Base-by-base conservation (phyloP, 2,329 filamentous ascomycete genomes). In the Macrophomina pseudophaseolina region DNA sequence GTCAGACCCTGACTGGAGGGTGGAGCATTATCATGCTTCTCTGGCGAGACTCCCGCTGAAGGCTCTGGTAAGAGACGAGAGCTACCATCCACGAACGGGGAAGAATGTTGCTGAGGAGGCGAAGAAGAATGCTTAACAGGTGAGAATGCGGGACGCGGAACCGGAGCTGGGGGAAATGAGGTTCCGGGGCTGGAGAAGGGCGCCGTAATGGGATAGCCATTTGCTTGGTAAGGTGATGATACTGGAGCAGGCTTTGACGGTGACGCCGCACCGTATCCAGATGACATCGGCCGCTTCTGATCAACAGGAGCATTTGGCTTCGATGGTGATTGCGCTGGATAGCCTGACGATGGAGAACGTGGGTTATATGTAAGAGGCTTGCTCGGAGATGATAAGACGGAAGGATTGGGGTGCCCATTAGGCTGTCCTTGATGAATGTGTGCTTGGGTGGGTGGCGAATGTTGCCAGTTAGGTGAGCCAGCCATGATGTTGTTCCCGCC, bases 161-260 rank as follows among this genome's bases (percentile, higher is more conserved):
- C 65, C 73, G 46, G 54, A 5, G 64, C 51, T 7, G 76, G 77
- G 73, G 72, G 85, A 77, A 75, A 81, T 73, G 73, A 86, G 76
- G 66, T 84, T 77, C 76, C 85, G 72, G 65, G 84, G 81, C 74
- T 77, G 18, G 69, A 67, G 69, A 77, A 76, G 54, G 76, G 73
- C 69, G 75, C 75, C 14, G 70, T 68, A 23, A 70, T 73, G 8
- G 75, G 73, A 6, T 76, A 67, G 14, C 73, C 73, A 63, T 77
- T 78, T 5, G 72, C 38, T 9, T 73, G 76, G 32, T 74, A 75
- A 2, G 77, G 76, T 5, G 77, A 79, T 48, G 73, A 73, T 4
- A 71, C 73, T 9, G 76, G 75, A 0, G 75, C 74, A 51, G 77
- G 72, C 65, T 79, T 79, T 9, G 77, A 70, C 7, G 77, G 77